These are phyloP conservation scores for Mikania micrantha DNA, from an alignment of 129 eudicot genomes.

Conservation along the genomic window DNA sequence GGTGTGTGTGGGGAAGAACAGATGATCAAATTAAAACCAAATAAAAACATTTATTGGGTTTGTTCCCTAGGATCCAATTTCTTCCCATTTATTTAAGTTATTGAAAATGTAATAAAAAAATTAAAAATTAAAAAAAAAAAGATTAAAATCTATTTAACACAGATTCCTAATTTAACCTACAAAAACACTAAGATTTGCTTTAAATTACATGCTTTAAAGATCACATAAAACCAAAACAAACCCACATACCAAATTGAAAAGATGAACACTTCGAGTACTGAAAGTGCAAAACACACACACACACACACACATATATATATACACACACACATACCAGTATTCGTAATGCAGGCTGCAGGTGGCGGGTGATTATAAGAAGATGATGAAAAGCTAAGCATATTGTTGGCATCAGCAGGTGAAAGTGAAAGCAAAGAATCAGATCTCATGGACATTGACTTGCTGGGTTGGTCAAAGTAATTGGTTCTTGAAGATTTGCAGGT, in stretches of 20 bases:
- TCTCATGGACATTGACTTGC: conserved; percentile 26
- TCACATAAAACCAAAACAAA: conserved; percentile 12
- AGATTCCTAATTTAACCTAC: background rate
- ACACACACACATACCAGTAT: conserved; percentile 26
- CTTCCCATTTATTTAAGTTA: background rate
- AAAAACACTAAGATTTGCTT: background rate
- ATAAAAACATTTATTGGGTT: conserved; percentile 9
- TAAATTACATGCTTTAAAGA: background rate
- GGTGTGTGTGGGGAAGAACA: background rate
- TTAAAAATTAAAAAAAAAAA: background rate
- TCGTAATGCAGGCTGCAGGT: conserved; percentile 33
- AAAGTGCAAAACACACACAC: background rate
- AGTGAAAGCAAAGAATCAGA: conserved; percentile 45
- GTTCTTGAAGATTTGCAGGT: conserved; percentile 29
- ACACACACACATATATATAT: background rate
- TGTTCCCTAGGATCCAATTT: conserved; percentile 21
- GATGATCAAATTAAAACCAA: background rate
- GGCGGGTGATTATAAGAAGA: conserved; percentile 42
- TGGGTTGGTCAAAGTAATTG: conserved; percentile 29
- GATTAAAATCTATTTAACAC: background rate
- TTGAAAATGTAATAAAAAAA: no score
- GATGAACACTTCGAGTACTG: background rate
- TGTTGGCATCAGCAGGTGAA: conserved; percentile 24
- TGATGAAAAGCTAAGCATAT: conserved; percentile 52
- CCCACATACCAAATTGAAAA: background rate